A percentile compares a stretch with the other conserved stretches of the same genome.
These are phyloP conservation scores for Ottelia alismoides DNA, from an alignment of 106 monocot genomes.

Conservation along the genomic window DNA sequence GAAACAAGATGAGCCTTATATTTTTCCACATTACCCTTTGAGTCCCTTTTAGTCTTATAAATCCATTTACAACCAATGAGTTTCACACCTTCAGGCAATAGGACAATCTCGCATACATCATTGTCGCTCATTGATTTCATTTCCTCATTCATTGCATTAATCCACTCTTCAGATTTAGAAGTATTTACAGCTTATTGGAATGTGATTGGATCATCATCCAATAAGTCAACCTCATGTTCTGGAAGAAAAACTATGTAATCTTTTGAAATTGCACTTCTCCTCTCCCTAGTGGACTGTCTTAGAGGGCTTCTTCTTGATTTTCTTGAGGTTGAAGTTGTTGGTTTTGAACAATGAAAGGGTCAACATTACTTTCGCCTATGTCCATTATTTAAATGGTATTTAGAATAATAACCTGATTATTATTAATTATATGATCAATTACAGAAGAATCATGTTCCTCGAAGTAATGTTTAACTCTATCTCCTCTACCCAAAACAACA, in stretches of 20 bases:
- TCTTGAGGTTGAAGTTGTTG: not conserved
- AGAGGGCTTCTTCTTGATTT: not conserved
- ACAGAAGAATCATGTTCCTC: not conserved
- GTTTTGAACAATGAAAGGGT: not conserved
- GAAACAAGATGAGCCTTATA: conserved; percentile 2
- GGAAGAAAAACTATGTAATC: conserved; percentile 2
- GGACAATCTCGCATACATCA: conserved; percentile 3
- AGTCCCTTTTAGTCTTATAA: conserved; percentile 3
- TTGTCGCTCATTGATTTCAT: conserved; percentile 6
- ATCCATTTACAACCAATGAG: conserved; percentile 4
- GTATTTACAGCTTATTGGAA: not conserved
- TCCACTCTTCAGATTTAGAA: not conserved
- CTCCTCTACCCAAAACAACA: not conserved
- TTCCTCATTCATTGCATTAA: conserved; percentile 3
- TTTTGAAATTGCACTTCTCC: conserved; percentile 3
- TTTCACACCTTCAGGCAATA: conserved; percentile 7
- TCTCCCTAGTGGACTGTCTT: conserved; percentile 10
- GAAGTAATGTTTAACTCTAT: not conserved
- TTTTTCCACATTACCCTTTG: conserved; percentile 5
- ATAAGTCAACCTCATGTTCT: not conserved
- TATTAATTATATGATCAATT: not conserved
- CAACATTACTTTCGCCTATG: not conserved
- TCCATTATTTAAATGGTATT: not conserved
- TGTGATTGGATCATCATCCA: not conserved
- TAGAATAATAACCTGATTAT: not conserved